phyloP scores from a whole-genome alignment of 495 filamentous ascomycete species.

The Talaromyces wortmannii region DNA sequence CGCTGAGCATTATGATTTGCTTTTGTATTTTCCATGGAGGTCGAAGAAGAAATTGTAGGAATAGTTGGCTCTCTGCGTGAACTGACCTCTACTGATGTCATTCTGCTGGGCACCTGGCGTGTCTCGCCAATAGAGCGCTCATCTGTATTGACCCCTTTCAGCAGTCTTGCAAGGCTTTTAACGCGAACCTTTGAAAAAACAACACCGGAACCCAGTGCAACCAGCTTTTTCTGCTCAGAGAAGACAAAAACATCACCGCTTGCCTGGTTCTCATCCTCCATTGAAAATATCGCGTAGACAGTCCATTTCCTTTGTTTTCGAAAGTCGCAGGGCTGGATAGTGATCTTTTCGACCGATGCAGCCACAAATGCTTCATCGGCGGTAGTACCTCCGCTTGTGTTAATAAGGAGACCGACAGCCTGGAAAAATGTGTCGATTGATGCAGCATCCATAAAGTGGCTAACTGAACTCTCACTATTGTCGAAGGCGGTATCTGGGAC shows the following conservation, averaged over 20 bases:
- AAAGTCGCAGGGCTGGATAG: conserved; percentile 3
- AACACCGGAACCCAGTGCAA: conserved; percentile 8
- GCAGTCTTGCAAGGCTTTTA: conserved; percentile 8
- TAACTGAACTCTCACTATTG: conserved; percentile 11
- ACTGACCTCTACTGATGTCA: too few species aligned
- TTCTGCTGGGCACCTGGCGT: too few species aligned
- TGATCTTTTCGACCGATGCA: conserved; percentile 8
- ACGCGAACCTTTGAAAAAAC: conserved; percentile 13
- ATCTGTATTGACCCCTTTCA: not conserved
- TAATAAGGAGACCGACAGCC: conserved; percentile 24
- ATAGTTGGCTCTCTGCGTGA: too few species aligned
- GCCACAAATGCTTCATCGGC: conserved; percentile 17
- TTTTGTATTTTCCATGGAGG: too few species aligned
- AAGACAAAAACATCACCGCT: conserved; percentile 21
- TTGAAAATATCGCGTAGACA: conserved; percentile 16
- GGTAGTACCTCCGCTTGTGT: conserved; percentile 10
- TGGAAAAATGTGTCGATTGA: conserved; percentile 26
- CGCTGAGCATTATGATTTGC: too few species aligned
- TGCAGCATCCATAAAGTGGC: conserved; percentile 11
- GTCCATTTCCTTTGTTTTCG: conserved; percentile 3
- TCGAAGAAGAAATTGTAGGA: too few species aligned
- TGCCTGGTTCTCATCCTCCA: conserved; percentile 6
- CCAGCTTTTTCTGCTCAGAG: conserved; percentile 9
- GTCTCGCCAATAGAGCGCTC: too few species aligned
- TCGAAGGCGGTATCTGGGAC: not conserved